phyloP scores from a whole-genome alignment of 495 filamentous ascomycete species.

The Articulospora tetracladia region DNA sequence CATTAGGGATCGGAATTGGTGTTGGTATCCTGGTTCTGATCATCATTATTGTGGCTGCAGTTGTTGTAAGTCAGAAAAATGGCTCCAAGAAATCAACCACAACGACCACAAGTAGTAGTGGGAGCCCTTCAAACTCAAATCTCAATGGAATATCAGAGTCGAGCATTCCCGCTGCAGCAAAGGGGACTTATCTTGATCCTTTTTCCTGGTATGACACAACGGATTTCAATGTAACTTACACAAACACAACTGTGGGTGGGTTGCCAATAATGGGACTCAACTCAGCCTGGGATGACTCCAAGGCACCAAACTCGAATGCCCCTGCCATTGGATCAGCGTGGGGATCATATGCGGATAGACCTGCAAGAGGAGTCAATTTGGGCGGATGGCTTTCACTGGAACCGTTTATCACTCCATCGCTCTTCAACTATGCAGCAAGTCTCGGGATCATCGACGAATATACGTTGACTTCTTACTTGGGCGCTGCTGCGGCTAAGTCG shows the following conservation, averaged over 20 bases:
- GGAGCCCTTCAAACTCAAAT: constrained; percentile 50
- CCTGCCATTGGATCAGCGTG: constrained; percentile 71
- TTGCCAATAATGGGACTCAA: constrained; percentile 88
- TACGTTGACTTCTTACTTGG: constrained; percentile 69
- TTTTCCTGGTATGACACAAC: constrained; percentile 90
- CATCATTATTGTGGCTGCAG: constrained; percentile 71
- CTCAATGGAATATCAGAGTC: constrained; percentile 54
- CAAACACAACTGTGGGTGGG: constrained; percentile 75
- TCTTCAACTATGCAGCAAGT: constrained; percentile 68
- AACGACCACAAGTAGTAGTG: constrained; percentile 21
- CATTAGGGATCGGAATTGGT: constrained; percentile 48
- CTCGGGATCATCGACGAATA: constrained; percentile 83
- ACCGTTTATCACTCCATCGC: constrained; percentile 90
- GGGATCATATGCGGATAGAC: constrained; percentile 70
- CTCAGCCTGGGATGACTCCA: constrained; percentile 81
- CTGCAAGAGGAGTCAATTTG: constrained; percentile 86
- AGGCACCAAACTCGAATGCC: constrained; percentile 70
- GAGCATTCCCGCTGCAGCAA: constrained; percentile 61
- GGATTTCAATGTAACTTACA: constrained; percentile 95
- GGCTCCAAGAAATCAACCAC: constrained; percentile 15
- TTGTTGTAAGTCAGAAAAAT: constrained; percentile 68
- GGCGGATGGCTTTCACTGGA: constrained; percentile 95
- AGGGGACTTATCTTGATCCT: constrained; percentile 81
- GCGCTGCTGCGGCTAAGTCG: constrained; percentile 49
- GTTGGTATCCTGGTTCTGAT: constrained; percentile 54